Evolutionary conservation across 176 grass and related monocot genomes (phyloP).

Genomic region (Aegilops speltoides): DNA sequence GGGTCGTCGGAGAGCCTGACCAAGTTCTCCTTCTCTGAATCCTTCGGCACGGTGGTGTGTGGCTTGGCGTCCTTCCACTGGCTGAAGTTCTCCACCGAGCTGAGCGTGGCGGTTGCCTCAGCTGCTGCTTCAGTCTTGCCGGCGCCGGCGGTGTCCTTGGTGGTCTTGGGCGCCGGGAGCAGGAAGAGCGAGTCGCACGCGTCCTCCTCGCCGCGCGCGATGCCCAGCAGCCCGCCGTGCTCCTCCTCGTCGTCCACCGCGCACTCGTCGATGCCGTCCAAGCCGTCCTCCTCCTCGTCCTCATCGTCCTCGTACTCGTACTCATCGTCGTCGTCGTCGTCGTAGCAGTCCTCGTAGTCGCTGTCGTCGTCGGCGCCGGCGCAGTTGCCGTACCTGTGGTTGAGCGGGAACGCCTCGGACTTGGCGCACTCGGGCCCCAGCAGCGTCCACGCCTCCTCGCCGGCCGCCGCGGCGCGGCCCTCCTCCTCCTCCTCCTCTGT

Average conservation of each 20-base stretch:
- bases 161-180: conserved; percentile 41
- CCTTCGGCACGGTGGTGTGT: conserved; percentile 20
- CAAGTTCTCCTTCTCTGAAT: conserved; percentile 61
- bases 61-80: conserved; percentile 77
- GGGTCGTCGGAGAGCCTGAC: conserved; percentile 30
- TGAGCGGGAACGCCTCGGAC: conserved; percentile 60
- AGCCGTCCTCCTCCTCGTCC: conserved; percentile 43
- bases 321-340: conserved; percentile 46
- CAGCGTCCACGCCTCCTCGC: conserved; percentile 23
- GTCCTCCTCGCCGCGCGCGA: conserved; percentile 71
- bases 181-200: conserved; percentile 89
- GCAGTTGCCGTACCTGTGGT: conserved; percentile 88
- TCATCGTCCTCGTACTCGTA: conserved; percentile 42
- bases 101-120: background rate
- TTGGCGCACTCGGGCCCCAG: conserved; percentile 37
- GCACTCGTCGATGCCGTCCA: conserved; percentile 59
- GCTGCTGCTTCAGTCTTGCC: too few relatives aligned
- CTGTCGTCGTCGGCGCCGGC: conserved; percentile 38
- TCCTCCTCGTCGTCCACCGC: conserved; percentile 52
- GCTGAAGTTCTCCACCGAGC: conserved; percentile 72
- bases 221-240: conserved; percentile 30
- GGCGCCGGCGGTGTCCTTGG: conserved; percentile 20
- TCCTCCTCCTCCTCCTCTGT: background rate
- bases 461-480: background rate
- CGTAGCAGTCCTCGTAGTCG: conserved; percentile 45